Percentiles rank a stretch among this genome's conserved stretches.
These are phyloP conservation scores for Acer campestre DNA, from an alignment of 345 rosid species.

Conservation along the genomic window DNA sequence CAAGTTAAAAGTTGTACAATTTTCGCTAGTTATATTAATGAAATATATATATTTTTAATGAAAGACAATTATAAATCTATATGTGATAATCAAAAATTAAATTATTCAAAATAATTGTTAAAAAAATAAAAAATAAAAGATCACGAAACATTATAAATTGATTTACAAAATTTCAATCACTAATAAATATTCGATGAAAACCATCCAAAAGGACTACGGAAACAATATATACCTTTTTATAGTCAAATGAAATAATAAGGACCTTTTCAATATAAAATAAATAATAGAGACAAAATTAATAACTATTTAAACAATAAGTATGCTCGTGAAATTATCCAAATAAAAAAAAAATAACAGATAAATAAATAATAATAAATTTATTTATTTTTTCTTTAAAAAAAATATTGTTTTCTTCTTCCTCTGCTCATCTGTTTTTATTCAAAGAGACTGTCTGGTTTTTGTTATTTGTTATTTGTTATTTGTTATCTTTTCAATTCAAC, in stretches of 20 bases:
- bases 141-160: too few relatives aligned
- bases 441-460: not conserved
- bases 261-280: too few relatives aligned
- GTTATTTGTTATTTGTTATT: not conserved
- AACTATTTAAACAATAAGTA: too few relatives aligned
- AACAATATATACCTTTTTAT: too few relatives aligned
- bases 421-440: slow-evolving; percentile 23
- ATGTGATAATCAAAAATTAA: too few relatives aligned
- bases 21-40: too few relatives aligned
- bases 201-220: too few relatives aligned
- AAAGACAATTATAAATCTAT: not conserved
- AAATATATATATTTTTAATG: too few relatives aligned
- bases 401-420: slow-evolving; percentile 16
- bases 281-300: not conserved
- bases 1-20: too few relatives aligned
- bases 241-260: not conserved
- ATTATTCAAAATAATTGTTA: too few relatives aligned
- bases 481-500: not conserved
- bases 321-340: not conserved
- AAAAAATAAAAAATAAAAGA: too few relatives aligned
- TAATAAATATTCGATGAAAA: not conserved
- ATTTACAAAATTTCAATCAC: not conserved
- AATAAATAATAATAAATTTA: too few relatives aligned
- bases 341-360: not conserved
- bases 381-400: not conserved